phyloP scores from a whole-genome alignment of 305 asterid species.

The Rubia tinctorum region DNA sequence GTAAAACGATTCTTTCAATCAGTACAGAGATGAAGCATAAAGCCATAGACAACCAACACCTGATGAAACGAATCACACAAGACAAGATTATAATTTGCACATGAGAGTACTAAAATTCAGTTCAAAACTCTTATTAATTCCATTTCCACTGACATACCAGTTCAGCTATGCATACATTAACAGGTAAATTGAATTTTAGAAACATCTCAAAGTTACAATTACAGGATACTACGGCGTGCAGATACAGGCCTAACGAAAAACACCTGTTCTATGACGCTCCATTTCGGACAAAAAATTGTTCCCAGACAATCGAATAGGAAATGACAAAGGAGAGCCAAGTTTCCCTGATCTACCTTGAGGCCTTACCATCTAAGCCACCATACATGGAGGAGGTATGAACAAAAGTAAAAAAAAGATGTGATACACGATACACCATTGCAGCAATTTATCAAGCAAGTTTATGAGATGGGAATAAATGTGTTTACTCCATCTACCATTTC shows the following conservation, averaged over 20 bases:
- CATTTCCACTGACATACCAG: background rate
- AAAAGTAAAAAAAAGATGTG: background rate
- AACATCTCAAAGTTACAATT: background rate
- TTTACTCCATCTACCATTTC: background rate
- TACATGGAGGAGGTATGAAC: background rate
- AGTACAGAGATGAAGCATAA: background rate
- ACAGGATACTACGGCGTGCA: background rate
- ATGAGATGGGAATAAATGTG: background rate
- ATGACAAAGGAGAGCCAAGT: background rate
- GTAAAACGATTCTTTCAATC: background rate
- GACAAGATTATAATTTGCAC: background rate
- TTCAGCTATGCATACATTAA: background rate
- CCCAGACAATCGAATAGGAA: constrained; percentile 2
- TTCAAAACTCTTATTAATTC: background rate
- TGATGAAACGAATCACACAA: constrained; percentile 1
- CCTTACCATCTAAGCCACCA: background rate
- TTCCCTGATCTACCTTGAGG: background rate
- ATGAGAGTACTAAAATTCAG: too few relatives aligned
- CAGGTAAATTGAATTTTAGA: background rate
- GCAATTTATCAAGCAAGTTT: background rate
- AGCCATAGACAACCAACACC: background rate
- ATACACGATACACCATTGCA: background rate
- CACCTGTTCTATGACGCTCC: background rate
- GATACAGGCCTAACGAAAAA: background rate
- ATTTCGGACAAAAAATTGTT: background rate